phyloP scores from a whole-genome alignment of 2,329 filamentous ascomycete genomes.

The Colletotrichum graminicola region DNA sequence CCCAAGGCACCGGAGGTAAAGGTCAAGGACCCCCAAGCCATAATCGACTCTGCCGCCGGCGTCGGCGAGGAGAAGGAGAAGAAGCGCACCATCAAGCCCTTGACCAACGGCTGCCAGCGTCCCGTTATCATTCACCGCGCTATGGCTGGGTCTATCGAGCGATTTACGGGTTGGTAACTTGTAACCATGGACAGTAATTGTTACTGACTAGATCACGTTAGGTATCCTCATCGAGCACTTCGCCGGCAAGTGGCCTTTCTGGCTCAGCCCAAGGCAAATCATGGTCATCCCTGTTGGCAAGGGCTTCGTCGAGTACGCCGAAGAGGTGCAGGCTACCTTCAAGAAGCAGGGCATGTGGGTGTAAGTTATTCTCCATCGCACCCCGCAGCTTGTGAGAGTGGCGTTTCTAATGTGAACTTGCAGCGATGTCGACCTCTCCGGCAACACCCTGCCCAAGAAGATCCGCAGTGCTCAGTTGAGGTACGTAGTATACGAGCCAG shows the following conservation, averaged over 20 bases:
- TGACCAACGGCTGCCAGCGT: slow-evolving; percentile 78
- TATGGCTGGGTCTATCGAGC: slow-evolving; percentile 76
- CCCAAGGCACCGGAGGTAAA: slow-evolving; percentile 49
- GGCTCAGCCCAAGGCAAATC: slow-evolving; percentile 86
- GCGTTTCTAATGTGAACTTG: not conserved
- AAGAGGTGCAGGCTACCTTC: slow-evolving; percentile 78
- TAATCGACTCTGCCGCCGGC: slow-evolving; percentile 50
- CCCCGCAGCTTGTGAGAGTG: not conserved
- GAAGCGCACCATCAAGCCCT: slow-evolving; percentile 57
- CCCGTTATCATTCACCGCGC: slow-evolving; percentile 91
- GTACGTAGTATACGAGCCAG: slow-evolving; percentile 65
- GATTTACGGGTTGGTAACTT: slow-evolving; percentile 51
- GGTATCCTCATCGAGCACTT: slow-evolving; percentile 88
- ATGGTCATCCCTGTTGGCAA: slow-evolving; percentile 73
- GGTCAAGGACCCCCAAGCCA: slow-evolving; percentile 49
- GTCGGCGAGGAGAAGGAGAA: slow-evolving; percentile 59
- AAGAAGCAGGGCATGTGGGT: slow-evolving; percentile 76
- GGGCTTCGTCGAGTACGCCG: slow-evolving; percentile 77
- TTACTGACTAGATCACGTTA: slow-evolving; percentile 61
- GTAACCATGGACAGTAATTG: no score
- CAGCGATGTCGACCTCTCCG: slow-evolving; percentile 75
- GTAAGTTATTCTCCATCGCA: slow-evolving; percentile 55
- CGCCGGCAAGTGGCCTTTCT: slow-evolving; percentile 90
- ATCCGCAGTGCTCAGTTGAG: slow-evolving; percentile 83
- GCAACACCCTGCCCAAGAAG: slow-evolving; percentile 91